Conservation (phyloP, 345 rosid species). For the Aegle marmelos region DNA sequence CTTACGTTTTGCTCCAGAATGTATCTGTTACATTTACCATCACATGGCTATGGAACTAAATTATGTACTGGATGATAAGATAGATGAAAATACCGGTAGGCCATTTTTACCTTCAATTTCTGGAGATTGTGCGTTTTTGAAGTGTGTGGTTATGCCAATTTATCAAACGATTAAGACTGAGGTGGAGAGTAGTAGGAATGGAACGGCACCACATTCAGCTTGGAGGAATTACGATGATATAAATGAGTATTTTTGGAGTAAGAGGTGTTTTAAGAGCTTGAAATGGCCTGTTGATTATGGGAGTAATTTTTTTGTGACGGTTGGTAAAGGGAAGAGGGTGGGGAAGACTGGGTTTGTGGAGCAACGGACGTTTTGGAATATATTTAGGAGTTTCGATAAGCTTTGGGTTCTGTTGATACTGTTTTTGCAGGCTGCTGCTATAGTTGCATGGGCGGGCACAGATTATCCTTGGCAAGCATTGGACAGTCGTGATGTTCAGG, state of each 20-base stretch:
- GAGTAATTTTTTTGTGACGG: conserved; percentile 47
- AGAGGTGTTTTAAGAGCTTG: conserved; percentile 67
- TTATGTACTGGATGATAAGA: conserved; percentile 27
- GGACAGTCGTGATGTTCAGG: conserved; percentile 51
- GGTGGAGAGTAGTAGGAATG: conserved; percentile 61
- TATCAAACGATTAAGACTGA: conserved; percentile 58
- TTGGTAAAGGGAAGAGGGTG: conserved; percentile 40
- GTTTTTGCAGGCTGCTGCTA: conserved; percentile 67
- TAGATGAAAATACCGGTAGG: conserved; percentile 56
- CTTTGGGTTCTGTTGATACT: conserved; percentile 74
- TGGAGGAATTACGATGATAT: conserved; percentile 96
- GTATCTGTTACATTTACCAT: conserved; percentile 56
- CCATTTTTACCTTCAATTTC: conserved; percentile 45
- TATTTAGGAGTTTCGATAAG: conserved; percentile 78
- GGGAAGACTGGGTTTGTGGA: conserved; percentile 93
- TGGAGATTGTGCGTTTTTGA: conserved; percentile 63
- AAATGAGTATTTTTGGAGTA: conserved; percentile 88
- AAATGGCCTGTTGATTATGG: conserved; percentile 64
- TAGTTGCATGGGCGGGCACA: conserved; percentile 67
- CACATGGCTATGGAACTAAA: conserved; percentile 59
- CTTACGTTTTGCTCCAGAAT: conserved; percentile 55
- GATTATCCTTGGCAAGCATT: conserved; percentile 54
- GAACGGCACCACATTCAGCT: conserved; percentile 69
- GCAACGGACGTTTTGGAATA: conserved; percentile 82
- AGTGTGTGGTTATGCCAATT: conserved; percentile 58